A percentile compares a stretch with the other conserved stretches of the same genome.
Evolutionary conservation across 306 rosid genomes (phyloP).

Genomic region (Vigna nakashimae): DNA sequence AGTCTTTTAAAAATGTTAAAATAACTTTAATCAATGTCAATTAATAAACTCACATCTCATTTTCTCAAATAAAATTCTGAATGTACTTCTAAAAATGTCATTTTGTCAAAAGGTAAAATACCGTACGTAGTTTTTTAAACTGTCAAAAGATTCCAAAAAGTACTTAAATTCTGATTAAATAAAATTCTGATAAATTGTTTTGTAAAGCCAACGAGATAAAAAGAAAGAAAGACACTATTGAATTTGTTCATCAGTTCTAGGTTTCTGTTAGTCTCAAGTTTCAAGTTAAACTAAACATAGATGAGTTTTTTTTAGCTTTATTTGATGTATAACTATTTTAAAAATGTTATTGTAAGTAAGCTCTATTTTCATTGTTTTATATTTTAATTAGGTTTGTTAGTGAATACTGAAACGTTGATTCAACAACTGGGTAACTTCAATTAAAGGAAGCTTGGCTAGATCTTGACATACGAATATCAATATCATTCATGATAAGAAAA

Average conservation of each 20-base stretch:
- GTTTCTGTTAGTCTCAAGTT: background rate
- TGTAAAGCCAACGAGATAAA: background rate
- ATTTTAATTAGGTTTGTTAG: background rate
- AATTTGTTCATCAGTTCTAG: background rate
- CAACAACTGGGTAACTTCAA: background rate
- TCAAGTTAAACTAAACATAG: background rate
- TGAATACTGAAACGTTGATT: background rate
- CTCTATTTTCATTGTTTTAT: background rate
- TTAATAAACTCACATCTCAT: background rate
- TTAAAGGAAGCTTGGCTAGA: background rate
- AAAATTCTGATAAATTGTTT: no score
- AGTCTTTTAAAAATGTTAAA: background rate
- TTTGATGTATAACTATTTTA: background rate
- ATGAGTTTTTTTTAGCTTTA: background rate
- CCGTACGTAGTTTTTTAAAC: background rate
- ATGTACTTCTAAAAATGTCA: background rate
- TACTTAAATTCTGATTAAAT: background rate
- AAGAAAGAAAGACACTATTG: background rate
- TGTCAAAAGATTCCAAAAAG: background rate
- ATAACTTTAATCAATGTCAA: background rate
- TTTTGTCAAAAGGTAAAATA: background rate
- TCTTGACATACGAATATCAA: background rate
- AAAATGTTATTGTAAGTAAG: background rate
- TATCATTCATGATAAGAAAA: no score
- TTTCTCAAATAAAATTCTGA: constrained; percentile 3